Evolutionary conservation across 768 basidiomycete species (phyloP).

Genomic region (Termitomyces bulborhizus): DNA sequence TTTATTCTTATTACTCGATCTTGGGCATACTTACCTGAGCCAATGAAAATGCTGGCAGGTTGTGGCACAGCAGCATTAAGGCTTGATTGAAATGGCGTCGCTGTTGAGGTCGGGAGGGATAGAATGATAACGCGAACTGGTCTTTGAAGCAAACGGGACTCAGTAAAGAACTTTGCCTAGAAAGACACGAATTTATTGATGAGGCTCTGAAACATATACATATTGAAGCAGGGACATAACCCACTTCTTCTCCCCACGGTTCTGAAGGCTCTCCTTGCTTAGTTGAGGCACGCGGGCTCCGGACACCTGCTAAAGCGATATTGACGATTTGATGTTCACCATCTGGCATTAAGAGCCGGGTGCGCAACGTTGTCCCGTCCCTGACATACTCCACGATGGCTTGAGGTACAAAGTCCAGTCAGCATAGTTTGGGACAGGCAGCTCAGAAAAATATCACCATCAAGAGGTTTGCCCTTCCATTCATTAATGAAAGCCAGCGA

Average conservation of each 20-base stretch:
- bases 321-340: constrained; percentile 89
- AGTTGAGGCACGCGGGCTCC: constrained; percentile 62
- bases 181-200: constrained; percentile 15
- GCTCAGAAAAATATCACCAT: constrained; percentile 45
- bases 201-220: constrained; percentile 4
- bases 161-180: constrained; percentile 91
- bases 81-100: constrained; percentile 73
- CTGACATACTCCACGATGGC: constrained; percentile 92
- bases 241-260: constrained; percentile 84
- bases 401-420: constrained; percentile 22
- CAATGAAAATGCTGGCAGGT: constrained; percentile 84
- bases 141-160: constrained; percentile 79
- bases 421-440: constrained; percentile 3
- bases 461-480: constrained; percentile 87
- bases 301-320: constrained; percentile 77
- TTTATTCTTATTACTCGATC: background rate
- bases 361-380: constrained; percentile 87
- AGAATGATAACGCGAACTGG: constrained; percentile 72
- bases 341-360: constrained; percentile 82
- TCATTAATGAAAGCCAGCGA: constrained; percentile 84
- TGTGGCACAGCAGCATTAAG: constrained; percentile 46
- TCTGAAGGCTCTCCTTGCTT: constrained; percentile 78
- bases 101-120: constrained; percentile 71
- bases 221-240: constrained; percentile 15
- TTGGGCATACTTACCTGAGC: constrained; percentile 48